Evolutionary conservation across 352 stramenopile species (phyloP), one percentile per base, ranked within the genome.

Genomic region (Phytophthora hybrid): DNA sequence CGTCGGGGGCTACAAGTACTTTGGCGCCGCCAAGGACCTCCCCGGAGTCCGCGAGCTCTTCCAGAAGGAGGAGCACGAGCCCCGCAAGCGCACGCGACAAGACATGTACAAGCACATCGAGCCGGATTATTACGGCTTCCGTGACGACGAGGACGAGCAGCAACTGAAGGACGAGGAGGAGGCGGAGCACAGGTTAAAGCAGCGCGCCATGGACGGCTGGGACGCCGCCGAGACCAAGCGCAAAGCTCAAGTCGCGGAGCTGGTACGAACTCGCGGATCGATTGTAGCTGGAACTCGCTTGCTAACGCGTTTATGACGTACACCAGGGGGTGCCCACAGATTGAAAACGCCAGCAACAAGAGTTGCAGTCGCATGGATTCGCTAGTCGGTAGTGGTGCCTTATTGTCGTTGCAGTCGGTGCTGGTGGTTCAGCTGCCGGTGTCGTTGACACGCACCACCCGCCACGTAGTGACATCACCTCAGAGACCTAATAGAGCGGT

Each of bases 21-120:
- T 99, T 93, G 97, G 97, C 26, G 96, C 95, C 11, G 97, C 97
- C n/a, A 98, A 98, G 74, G 92, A 98, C 64, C 86, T 99, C 5
- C 97, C 97, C 0, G 97, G 97, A 39, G 97, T 99, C 19, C 92
- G 94, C 41, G 97, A 99, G 76, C 77, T 99, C 8, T 98, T 99
- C 72, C 84, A 93, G 74, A 88, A 93, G 58, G 84, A 93, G 59
- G 82, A 84, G 51, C 76, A 84, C 13, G 89, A 93, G 65, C 76
- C 83, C 16, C 77, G 72, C 39, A 88, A 85, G 66, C 84, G 85
- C 56, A 78, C 79, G 21, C 77, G 82, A 65, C 82, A 93, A 21
- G 93, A 99, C 70, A 92, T 99, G 76, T 93, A 96, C 74, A 96
- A 96, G 66, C 73, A 92, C 69, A 97, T 99, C 41, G 91, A 91